Evolutionary conservation across 352 stramenopile species (phyloP), one percentile per base, ranked within the genome.

Genomic region (Phytophthora capsici): DNA sequence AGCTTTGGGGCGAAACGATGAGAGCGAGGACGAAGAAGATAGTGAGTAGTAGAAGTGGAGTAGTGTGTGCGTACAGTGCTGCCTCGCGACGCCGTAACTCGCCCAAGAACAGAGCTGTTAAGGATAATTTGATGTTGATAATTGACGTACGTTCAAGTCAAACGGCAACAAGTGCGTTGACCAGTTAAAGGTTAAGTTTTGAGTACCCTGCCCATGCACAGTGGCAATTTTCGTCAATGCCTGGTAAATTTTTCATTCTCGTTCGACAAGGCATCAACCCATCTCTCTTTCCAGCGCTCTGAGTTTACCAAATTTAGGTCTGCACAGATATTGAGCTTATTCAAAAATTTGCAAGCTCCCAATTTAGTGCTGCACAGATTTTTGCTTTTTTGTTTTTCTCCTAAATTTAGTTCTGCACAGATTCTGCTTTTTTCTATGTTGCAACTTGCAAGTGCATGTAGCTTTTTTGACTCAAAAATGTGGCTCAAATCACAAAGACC

Each of bases 1-100:
- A 63, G 76, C 76, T 50, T 71, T 89, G 49, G 74, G 78, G 49
- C 79, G 72, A 54, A 75, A 71, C 32, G 55, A 74, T 64, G 68
- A 75, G 36, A 67, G 49, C 50, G 57, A 71, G 26, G 45, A 73
- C 68, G 69, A 79, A 64, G 44, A 67, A 36, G 50, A 57, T 25
- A 63, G 50, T 64, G 56, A 50, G 23, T 80, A 80, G 76, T 68
- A 75, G 62, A 74, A 77, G 62, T 76, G 67, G 63, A 57, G 66
- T 66, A 58, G 38, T 58, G 45, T 60, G 52, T 64, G 32, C 63
- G 49, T 50, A 6, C 25, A 8, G 48, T 66, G 63, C 55, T 47
- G 20, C 44, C 36, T 22, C 46, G 14, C 12, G 40, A 36, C 44
- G 32, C 57, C 26, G 36, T 40, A 52, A 47, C 56, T 20, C n/a